Evolutionary conservation across 2,329 filamentous ascomycete species (phyloP), one percentile per base, ranked within the genome.

Genomic region (Aspergillus caelatus): DNA sequence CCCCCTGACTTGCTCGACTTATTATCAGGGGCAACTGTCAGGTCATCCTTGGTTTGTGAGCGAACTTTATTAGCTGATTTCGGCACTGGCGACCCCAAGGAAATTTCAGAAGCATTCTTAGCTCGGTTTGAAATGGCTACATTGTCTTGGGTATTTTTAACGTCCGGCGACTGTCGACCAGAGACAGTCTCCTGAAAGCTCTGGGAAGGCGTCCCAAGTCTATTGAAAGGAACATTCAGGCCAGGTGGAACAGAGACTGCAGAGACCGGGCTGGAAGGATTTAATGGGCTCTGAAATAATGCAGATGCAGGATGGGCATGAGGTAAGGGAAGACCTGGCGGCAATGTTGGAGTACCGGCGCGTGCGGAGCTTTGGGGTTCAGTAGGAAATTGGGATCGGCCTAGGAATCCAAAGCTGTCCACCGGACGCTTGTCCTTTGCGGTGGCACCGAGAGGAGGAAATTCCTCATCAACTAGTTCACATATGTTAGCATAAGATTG

Each of bases 401-500:
- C 74, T 14, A 78, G 67, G 64, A 78, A 74, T 59, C 79, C 73
- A 68, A 77, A 74, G 56, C 70, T 71, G 65, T 78, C 74, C 26
- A 76, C 68, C 3, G 76, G 64, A 21, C 72, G 69, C 21, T 70
- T 74, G 53, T 78, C 77, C n/a, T 77, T 78, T n/a, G 72, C 58
- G 14, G 75, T 70, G 10, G 71, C 68, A n/a, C 74, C 79, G 26
- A 83, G 72, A 55, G 81, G 81, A 32, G 81, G 80, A 54, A 83
- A 83, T 19, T 83, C 80, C 68, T 81, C 77, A 56, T 81, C 77
- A 65, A 81, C 80, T 77, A 75, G 71, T 70, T 64, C 34, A 43
- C 58, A 43, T 30, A 41, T 36, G 70, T 78, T 68, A 79, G 77
- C 71, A 65, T 62, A 52, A 50, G 46, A n/a, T 60, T 21, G 28